phyloP scores from a whole-genome alignment of 2,329 filamentous ascomycete genomes.

The Colletotrichum sojae region DNA sequence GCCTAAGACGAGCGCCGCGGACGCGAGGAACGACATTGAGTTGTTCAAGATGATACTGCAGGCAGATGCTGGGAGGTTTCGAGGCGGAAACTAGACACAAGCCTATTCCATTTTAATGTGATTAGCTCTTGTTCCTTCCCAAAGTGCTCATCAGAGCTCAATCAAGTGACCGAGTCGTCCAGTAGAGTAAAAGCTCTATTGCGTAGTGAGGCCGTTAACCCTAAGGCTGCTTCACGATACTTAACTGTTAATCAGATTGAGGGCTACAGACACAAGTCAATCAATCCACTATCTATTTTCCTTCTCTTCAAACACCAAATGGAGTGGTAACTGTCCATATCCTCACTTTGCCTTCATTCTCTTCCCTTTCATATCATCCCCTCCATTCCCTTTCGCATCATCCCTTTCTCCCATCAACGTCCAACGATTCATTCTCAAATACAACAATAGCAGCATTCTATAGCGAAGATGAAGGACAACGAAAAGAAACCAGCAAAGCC shows the following conservation, averaged over 20 bases:
- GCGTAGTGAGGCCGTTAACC: no score
- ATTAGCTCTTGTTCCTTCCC: no score
- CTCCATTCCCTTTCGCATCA: no score
- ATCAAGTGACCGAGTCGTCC: no score
- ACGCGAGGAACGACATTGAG: slow-evolving; percentile 50
- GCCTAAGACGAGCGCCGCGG: slow-evolving; percentile 48
- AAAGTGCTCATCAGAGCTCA: no score
- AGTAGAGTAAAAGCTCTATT: no score
- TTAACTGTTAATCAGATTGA: no score
- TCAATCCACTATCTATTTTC: no score
- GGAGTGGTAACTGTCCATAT: neutral
- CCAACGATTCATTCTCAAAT: neutral
- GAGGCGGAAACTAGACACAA: neutral
- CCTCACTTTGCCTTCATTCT: neutral
- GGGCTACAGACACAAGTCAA: no score
- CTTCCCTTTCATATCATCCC: neutral
- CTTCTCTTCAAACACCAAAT: no score
- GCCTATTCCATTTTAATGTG: neutral
- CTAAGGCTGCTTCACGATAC: no score
- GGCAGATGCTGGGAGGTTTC: slow-evolving; percentile 23
- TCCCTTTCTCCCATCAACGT: neutral
- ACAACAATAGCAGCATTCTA: no score
- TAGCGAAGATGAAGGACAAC: neutral
- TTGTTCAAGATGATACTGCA: slow-evolving; percentile 48
- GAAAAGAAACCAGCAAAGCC: neutral